Conservation (phyloP, 768 basidiomycete genomes). For the Tubosaeta sp. region DNA sequence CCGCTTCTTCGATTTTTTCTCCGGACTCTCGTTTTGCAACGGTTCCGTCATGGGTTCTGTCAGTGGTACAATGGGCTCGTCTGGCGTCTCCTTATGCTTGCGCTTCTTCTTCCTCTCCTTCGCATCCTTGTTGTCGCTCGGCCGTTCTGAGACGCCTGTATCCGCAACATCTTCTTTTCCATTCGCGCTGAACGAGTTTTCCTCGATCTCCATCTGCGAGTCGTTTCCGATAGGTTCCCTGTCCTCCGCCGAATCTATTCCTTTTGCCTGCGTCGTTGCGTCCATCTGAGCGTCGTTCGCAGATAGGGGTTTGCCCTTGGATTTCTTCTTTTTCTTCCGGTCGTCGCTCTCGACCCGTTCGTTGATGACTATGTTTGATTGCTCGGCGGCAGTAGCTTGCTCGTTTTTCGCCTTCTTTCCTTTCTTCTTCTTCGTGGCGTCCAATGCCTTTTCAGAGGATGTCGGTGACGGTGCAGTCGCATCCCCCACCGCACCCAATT, state of each 20-base stretch:
- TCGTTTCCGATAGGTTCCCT: neutral
- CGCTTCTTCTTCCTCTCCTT: constrained; percentile 12
- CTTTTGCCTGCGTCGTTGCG: neutral
- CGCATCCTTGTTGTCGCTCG: neutral
- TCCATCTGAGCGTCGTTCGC: neutral
- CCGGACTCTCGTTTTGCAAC: constrained; percentile 5
- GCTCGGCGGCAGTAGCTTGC: neutral
- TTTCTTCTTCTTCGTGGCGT: constrained; percentile 13
- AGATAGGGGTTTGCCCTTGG: constrained; percentile 8
- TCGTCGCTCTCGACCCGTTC: constrained; percentile 2
- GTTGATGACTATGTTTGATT: neutral
- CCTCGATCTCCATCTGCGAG: neutral
- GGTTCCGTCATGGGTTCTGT: constrained; percentile 8
- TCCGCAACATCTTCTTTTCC: constrained; percentile 6
- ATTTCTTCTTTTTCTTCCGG: constrained; percentile 14
- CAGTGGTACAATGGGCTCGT: constrained; percentile 18
- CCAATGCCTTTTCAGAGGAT: neutral
- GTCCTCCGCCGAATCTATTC: constrained; percentile 4
- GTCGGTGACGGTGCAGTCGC: neutral
- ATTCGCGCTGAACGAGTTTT: neutral
- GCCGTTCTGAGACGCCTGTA: neutral
- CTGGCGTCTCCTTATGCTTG: constrained; percentile 9
- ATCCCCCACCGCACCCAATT: neutral
- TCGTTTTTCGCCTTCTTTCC: constrained; percentile 7
- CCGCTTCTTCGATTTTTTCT: constrained; percentile 33